Evolutionary conservation across 2,329 filamentous ascomycete genomes (phyloP).

Genomic region (Claviceps sp.): DNA sequence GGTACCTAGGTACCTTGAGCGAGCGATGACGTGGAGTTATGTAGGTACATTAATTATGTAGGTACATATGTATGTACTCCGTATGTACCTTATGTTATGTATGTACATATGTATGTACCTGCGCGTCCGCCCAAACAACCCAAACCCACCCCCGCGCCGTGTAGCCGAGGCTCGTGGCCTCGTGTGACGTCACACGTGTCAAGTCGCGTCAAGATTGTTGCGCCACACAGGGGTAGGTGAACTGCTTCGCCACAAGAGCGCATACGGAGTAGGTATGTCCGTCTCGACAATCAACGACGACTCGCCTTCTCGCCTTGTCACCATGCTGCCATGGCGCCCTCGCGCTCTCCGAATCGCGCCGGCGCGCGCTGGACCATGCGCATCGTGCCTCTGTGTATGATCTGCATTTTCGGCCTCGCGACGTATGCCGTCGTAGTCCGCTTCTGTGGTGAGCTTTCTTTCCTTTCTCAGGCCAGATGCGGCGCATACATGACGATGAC

Average conservation of each 20-base stretch:
- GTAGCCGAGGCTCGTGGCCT: too few species aligned
- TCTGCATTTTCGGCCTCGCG: constrained; percentile 52
- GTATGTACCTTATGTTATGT: too few species aligned
- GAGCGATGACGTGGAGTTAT: too few species aligned
- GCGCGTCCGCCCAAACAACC: too few species aligned
- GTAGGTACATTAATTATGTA: too few species aligned
- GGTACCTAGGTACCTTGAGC: too few species aligned
- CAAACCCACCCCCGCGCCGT: too few species aligned
- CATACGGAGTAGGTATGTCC: too few species aligned
- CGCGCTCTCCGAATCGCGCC: constrained; percentile 15
- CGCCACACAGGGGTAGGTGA: background rate
- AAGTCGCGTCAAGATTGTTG: too few species aligned
- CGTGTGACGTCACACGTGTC: too few species aligned
- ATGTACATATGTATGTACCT: too few species aligned
- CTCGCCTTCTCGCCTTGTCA: constrained; percentile 6
- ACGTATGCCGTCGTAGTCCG: constrained; percentile 53
- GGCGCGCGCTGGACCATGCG: constrained; percentile 27
- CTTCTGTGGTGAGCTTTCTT: background rate
- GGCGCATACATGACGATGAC: background rate
- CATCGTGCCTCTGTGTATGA: constrained; percentile 56
- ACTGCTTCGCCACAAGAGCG: background rate
- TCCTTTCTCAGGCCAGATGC: background rate
- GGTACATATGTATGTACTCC: too few species aligned
- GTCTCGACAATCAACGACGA: background rate
- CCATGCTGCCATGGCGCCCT: constrained; percentile 20